These are phyloP conservation scores for Musa balbisiana DNA, from an alignment of 202 grass and related monocot genomes.

Conservation along the genomic window DNA sequence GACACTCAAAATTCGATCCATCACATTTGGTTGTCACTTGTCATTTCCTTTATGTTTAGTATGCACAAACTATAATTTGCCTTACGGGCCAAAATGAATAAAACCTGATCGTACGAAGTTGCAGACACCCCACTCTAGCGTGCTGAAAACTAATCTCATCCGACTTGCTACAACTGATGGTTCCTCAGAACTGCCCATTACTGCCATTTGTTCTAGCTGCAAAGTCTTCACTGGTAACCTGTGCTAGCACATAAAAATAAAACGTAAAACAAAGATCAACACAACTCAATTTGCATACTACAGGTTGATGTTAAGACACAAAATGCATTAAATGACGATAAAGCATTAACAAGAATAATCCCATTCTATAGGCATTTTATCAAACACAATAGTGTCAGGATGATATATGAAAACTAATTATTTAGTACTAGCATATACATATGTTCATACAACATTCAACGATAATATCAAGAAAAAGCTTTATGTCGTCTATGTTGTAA, in stretches of 20 bases:
- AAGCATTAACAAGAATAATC: neutral
- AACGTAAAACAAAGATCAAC: neutral
- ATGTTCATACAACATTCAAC: neutral
- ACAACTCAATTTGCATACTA: neutral
- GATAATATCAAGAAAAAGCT: neutral
- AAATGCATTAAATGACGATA: neutral
- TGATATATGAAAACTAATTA: neutral
- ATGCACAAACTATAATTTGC: too few species aligned
- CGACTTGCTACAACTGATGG: conserved; percentile 80
- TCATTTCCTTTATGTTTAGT: too few species aligned
- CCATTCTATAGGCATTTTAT: neutral
- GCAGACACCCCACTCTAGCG: too few species aligned
- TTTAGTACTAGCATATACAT: neutral
- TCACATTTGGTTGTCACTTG: too few species aligned
- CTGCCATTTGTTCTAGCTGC: conserved; percentile 88
- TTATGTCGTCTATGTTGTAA: neutral
- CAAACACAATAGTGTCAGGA: neutral
- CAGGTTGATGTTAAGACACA: neutral
- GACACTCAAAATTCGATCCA: too few species aligned
- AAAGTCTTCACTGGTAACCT: conserved; percentile 94
- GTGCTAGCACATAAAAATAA: neutral
- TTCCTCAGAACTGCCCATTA: conserved; percentile 66
- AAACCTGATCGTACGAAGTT: too few species aligned
- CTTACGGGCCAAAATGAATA: too few species aligned
- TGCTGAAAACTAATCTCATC: conserved; percentile 94